Evolutionary conservation across 225 moss, liverwort and hornwort genomes (phyloP), one percentile per base, ranked within the genome.

Genomic region (Physcomitrellopsis africana): DNA sequence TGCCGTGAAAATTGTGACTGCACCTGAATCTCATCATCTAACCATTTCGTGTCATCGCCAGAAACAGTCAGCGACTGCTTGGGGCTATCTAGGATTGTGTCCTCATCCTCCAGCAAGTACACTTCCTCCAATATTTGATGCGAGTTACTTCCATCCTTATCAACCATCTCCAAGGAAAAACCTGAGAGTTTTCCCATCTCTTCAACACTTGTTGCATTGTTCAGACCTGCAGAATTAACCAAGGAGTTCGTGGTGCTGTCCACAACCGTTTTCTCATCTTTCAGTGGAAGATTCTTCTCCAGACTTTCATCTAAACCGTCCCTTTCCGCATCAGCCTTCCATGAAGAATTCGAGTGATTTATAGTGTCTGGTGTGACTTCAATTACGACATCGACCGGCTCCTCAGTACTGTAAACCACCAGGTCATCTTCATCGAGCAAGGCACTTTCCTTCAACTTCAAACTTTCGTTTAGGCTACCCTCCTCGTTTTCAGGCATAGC

Each of bases 161-260:
- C 77, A 60, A 29, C 74, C 53, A 37, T 7, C 1, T 57, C 55
- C 77, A 43, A 32, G 42, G 69, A 23, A 74, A 11, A 44, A 60
- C 19, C 44, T 8, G 41, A n/a, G 53, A 26, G 17, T 13, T 13
- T 24, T 4, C 65, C 52, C 60, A 49, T 65, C 43, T 46, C 60
- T 8, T 63, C 27, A 15, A 9, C 20, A 68, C 5, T 17, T 27
- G 63, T 56, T 9, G 27, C 49, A 43, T 49, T 37, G 32, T 37
- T 37, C 32, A 37, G 32, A 4, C 7, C 32, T 37, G 32, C 32
- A 37, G 32, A 37, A 7, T 4, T 7, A 37, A 4, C 67, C 9
- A 18, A 61, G 54, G 10, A 48, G 22, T 69, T 51, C 32, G 44
- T 51, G 12, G 66, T 45, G 42, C 12, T 20, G 42, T 45, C 43